Base-by-base conservation (phyloP, 2,329 filamentous ascomycete species). In the Gaeumannomyces sp. region DNA sequence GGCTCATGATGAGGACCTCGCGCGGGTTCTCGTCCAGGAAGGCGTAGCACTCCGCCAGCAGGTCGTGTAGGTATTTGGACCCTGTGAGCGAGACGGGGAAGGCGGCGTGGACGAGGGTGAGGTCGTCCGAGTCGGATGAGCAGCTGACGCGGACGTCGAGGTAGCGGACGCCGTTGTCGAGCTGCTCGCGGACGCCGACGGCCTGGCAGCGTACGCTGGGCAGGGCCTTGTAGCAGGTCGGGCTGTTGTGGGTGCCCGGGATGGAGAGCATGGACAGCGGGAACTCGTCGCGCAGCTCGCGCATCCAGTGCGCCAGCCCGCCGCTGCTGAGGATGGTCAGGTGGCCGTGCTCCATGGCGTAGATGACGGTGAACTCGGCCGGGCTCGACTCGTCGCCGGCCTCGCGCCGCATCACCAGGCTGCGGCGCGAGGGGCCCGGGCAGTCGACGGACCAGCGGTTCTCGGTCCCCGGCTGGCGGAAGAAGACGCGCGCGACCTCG, bases 191-290 rank as follows among this genome's bases (percentile, higher is more conserved):
- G 6, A 96, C 83, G 67, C 85, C 81, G 25, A 93, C 92, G 45
- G 91, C 89, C 78, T 99, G 95, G 76, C 95, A 98, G 56, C 95
- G 90, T 31, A 98, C 95, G 1, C 92, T 96, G 1, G 95, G 95
- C 6, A 97, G 84, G 16, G 95, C 93, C 61, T 86, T 84, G 80
- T 96, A 84, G 78, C 86, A 89, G 13, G 93, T 96, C 8, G 95
- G 92, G 25, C 91, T 92, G 78, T 99, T 98, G 81, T 99, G 95
- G 0, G 95, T 97, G 68, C 95, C 95, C 0, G 95, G 95, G 68
- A 98, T 95, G 62, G 90, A 95, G 62, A 99, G 85, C 3, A 89
- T 84, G 1, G 91, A 90, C 5, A 98, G 81, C 1, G 92, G 87
- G 63, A 86, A 89, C 27, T 87, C 83, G 71, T 93, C 85, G 66